phyloP scores from a whole-genome alignment of 306 rosid genomes.

The Cicer yamashitae region DNA sequence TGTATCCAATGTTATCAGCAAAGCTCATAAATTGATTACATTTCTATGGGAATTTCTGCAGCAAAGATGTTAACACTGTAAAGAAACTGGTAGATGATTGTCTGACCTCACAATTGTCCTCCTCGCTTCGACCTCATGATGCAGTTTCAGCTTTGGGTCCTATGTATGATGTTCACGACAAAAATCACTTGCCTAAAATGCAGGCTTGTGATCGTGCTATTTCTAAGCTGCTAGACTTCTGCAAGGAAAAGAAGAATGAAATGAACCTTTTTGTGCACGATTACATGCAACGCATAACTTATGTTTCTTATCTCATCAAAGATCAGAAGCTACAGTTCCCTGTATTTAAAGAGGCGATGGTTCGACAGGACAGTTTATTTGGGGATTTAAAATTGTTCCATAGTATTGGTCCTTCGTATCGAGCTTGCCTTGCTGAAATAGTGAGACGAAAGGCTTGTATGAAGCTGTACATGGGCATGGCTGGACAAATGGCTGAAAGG shows the following conservation, averaged over 20 bases:
- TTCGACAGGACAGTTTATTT: conserved; percentile 84
- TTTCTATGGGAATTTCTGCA: conserved; percentile 55
- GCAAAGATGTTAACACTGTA: conserved; percentile 94
- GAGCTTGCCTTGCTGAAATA: conserved; percentile 95
- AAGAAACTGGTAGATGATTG: conserved; percentile 96
- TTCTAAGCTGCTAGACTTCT: conserved; percentile 74
- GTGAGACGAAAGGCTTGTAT: conserved; percentile 94
- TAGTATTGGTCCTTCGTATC: conserved; percentile 85
- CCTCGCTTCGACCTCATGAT: conserved; percentile 98
- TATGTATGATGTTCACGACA: conserved; percentile 96
- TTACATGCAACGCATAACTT: conserved; percentile 81
- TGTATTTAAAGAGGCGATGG: conserved; percentile 95
- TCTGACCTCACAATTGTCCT: conserved; percentile 78
- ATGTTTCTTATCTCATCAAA: conserved; percentile 78
- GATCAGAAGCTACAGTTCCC: conserved; percentile 95
- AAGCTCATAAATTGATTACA: conserved; percentile 6
- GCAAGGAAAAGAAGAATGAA: conserved; percentile 83
- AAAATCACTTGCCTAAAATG: conserved; percentile 87
- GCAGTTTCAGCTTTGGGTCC: conserved; percentile 99
- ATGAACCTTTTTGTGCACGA: conserved; percentile 81
- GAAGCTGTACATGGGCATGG: conserved; percentile 99
- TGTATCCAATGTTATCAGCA: conserved; percentile 5
- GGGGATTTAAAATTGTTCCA: conserved; percentile 77
- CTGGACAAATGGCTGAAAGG: conserved; percentile 97
- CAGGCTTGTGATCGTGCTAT: conserved; percentile 76